These are phyloP conservation scores for Lepidium didymum DNA, from an alignment of 345 rosid species.

Conservation along the genomic window DNA sequence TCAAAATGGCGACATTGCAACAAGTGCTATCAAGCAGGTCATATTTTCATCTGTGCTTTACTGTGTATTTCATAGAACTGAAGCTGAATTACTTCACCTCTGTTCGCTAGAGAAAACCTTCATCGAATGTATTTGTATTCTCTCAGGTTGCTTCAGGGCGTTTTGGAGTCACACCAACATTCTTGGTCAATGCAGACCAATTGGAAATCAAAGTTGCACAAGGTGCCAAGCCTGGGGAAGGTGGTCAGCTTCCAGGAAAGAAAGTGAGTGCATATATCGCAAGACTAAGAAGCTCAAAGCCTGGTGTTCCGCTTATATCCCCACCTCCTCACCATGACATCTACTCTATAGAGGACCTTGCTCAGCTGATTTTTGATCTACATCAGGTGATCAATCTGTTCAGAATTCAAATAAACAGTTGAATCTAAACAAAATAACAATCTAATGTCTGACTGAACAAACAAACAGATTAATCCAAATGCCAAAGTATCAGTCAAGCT, in stretches of 20 bases:
- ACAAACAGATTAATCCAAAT: slow-evolving; percentile 82
- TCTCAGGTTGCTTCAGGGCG: slow-evolving; percentile 98
- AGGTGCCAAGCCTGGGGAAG: slow-evolving; percentile 99
- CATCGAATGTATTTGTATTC: slow-evolving; percentile 2
- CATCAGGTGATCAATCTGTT: slow-evolving; percentile 65
- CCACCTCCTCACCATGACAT: slow-evolving; percentile 99
- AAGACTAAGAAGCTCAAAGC: slow-evolving; percentile 90
- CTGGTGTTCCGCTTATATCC: slow-evolving; percentile 98
- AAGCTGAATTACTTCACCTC: too few species aligned
- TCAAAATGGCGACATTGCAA: slow-evolving; percentile 97
- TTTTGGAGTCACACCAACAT: slow-evolving; percentile 97
- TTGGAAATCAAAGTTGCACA: slow-evolving; percentile 97
- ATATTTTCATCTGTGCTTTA: slow-evolving; percentile 8
- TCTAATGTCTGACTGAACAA: slow-evolving; percentile 5
- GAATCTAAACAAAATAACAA: neutral
- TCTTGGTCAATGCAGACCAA: slow-evolving; percentile 92
- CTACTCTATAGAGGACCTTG: slow-evolving; percentile 97
- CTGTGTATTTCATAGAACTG: too few species aligned
- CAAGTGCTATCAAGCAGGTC: slow-evolving; percentile 99
- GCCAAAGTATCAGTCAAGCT: slow-evolving; percentile 99
- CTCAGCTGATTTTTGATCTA: slow-evolving; percentile 93
- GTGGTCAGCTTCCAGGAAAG: slow-evolving; percentile 97
- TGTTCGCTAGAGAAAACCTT: neutral
- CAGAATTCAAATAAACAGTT: neutral
- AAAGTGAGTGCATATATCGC: slow-evolving; percentile 99